A percentile compares a stretch with the other conserved stretches of the same genome.
Evolutionary conservation across 208 protist genomes (phyloP).

Genomic region (Leishmania tarentolae): DNA sequence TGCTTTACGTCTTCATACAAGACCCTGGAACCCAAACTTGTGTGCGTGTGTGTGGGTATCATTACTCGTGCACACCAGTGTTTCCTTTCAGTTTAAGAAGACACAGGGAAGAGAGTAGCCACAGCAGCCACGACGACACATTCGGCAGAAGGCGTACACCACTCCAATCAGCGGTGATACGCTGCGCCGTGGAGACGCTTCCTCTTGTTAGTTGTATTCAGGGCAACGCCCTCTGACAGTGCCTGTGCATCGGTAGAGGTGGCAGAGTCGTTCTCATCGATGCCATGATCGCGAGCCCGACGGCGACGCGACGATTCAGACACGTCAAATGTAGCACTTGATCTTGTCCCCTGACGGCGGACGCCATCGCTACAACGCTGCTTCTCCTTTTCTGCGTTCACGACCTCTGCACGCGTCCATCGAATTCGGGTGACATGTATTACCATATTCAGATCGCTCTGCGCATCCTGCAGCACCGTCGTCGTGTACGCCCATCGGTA

Average conservation of each 20-base stretch:
- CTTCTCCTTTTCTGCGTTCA: neutral
- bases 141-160: neutral
- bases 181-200: neutral
- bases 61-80: neutral
- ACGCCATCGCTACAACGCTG: neutral
- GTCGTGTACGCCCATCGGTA: slow-evolving; percentile 50
- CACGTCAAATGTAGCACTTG: neutral
- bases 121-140: neutral
- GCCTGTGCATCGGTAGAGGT: neutral
- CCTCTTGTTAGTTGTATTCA: neutral
- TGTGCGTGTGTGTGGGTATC: neutral
- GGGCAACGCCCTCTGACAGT: neutral
- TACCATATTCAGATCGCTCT: slow-evolving; percentile 74
- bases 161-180: neutral
- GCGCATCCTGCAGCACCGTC: slow-evolving; percentile 45
- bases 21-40: neutral
- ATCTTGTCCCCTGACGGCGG: neutral
- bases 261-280: neutral
- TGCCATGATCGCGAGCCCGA: neutral
- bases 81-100: neutral
- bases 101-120: neutral
- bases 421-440: slow-evolving; percentile 68
- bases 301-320: neutral
- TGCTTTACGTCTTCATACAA: neutral
- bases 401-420: slow-evolving; percentile 31